Evolutionary conservation across 768 basidiomycete species (phyloP), one percentile per base, ranked within the genome.

Genomic region (Trametes punicea): DNA sequence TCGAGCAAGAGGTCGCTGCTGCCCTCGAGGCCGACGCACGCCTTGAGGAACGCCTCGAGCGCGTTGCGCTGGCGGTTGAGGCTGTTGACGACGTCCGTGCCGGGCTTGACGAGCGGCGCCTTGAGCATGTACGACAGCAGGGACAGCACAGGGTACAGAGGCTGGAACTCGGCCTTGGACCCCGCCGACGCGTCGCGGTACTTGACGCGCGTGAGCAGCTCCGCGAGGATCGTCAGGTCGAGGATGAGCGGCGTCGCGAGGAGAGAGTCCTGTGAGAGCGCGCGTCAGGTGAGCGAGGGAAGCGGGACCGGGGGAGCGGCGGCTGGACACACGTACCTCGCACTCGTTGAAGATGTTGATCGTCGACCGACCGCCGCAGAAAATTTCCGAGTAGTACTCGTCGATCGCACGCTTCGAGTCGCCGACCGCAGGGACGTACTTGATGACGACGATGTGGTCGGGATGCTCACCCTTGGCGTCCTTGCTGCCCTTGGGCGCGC

Each of bases 341-440:
- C 96, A 98, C 73, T 95, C 90, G 72, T 98, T 98, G 83, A 96
- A 97, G 75, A 93, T 92, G 71, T 91, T 93, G 79, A 97, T 94
- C 10, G 90, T 92, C 61, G 88, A 90, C 60, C 92, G 79, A 26
- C 95, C 95, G 63, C 95, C 95, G 68, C 95, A 96, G 77, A 95
- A 87, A 67, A 98, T 94, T 80, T 98, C 95, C 10, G 92, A 95
- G 73, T 94, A 93, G 75, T 98, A 98, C 78, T 98, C 95, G 74
- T 98, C 97, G 78, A 98, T 93, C n/a, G 95, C 97, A 54, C 93
- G 82, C 84, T 98, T 98, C 55, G 90, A 92, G 76, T 98, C 97
- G 34, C 96, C 95, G 27, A 96, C 94, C 23, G 94, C 91, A 20
- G 93, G 93, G 2, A 98, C 88, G 64, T 96, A 96, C 79, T 96